Evolutionary conservation across 805 yeast genomes (phyloP).

Genomic region (Ascoidea asiatica): DNA sequence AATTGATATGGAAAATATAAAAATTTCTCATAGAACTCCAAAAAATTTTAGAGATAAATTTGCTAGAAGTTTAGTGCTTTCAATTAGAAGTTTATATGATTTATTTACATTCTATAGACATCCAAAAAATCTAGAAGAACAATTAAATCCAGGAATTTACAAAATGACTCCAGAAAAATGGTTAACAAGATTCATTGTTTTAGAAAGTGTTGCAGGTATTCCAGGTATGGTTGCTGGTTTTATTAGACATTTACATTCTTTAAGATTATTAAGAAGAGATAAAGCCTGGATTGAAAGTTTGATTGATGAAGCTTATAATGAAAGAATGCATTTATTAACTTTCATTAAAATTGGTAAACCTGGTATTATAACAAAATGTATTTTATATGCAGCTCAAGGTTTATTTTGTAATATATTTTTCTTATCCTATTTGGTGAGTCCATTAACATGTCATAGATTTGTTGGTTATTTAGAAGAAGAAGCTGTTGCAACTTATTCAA

Average conservation of each 20-base stretch:
- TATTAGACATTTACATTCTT: conserved; percentile 51
- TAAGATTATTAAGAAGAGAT: conserved; percentile 49
- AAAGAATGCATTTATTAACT: conserved; percentile 63
- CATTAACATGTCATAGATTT: conserved; percentile 57
- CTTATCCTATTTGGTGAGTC: conserved; percentile 40
- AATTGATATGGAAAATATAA: conserved; percentile 26
- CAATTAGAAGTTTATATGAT: conserved; percentile 41
- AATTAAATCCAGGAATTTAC: conserved; percentile 23
- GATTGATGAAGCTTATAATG: conserved; percentile 66
- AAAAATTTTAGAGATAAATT: conserved; percentile 32
- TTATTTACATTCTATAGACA: conserved; percentile 51
- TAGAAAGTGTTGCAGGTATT: conserved; percentile 68
- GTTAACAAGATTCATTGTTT: conserved; percentile 47
- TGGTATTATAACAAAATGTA: conserved; percentile 35
- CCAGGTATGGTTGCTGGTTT: conserved; percentile 72
- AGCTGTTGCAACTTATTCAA: conserved; percentile 57
- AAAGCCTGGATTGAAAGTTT: conserved; percentile 67
- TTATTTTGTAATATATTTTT: conserved; percentile 57
- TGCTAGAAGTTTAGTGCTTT: conserved; percentile 36
- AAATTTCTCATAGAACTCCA: conserved; percentile 39
- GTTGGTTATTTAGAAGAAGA: conserved; percentile 73
- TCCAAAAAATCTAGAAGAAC: conserved; percentile 24
- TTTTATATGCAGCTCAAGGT: conserved; percentile 56
- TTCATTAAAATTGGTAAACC: conserved; percentile 56
- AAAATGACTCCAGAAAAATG: conserved; percentile 51